Conservation (phyloP, 2,329 filamentous ascomycete genomes). For the Phialocephala subalpina region DNA sequence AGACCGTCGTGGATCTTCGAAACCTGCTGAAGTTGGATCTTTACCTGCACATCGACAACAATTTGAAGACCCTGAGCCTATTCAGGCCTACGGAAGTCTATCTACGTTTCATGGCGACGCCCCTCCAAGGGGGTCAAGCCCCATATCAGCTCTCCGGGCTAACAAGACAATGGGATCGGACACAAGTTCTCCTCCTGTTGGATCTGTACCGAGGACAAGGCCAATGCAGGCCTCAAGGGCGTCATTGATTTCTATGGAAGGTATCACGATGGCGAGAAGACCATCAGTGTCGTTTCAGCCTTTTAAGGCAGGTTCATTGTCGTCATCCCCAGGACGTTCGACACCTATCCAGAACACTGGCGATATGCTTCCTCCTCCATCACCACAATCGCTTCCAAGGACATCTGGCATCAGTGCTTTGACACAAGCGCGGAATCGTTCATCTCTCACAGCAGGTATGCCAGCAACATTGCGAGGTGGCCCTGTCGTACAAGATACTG, state of each 20-base stretch:
- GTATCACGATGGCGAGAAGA: constrained; percentile 63
- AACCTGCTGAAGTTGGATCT: constrained; percentile 71
- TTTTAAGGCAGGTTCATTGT: constrained; percentile 96
- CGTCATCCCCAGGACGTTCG: constrained; percentile 75
- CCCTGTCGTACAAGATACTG: constrained; percentile 66
- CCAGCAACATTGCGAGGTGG: constrained; percentile 75
- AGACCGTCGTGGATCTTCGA: constrained; percentile 48
- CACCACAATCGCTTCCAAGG: constrained; percentile 61
- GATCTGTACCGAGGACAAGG: constrained; percentile 52
- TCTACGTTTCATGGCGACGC: constrained; percentile 89
- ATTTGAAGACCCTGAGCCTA: constrained; percentile 62
- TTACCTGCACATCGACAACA: constrained; percentile 69
- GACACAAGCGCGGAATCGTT: constrained; percentile 71
- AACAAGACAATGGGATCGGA: constrained; percentile 69
- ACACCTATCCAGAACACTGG: constrained; percentile 35
- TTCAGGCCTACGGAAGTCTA: constrained; percentile 87
- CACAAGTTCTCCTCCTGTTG: constrained; percentile 62
- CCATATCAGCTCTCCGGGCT: constrained; percentile 82
- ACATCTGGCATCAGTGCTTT: constrained; percentile 57
- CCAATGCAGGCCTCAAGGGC: constrained; percentile 42
- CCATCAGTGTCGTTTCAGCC: constrained; percentile 92
- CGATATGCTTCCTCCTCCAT: constrained; percentile 53
- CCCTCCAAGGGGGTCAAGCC: constrained; percentile 80
- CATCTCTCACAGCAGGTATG: constrained; percentile 78
- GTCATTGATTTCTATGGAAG: constrained; percentile 56